Evolutionary conservation across 83 land plant species (phyloP).

Genomic region (Picea abies): DNA sequence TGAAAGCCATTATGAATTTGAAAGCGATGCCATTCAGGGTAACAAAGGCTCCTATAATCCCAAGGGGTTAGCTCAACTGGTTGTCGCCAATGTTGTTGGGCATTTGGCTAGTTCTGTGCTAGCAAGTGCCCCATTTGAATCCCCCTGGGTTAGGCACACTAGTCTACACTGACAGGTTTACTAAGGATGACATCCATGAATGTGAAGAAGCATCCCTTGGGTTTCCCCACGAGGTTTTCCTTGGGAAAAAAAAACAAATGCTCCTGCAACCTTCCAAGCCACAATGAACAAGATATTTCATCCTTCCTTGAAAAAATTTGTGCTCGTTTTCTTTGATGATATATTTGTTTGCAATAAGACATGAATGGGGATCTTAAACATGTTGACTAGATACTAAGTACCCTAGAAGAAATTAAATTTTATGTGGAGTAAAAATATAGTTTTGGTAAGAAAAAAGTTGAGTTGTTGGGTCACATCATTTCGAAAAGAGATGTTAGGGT

Average conservation of each 20-base stretch:
- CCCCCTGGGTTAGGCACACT: no score
- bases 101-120: no score
- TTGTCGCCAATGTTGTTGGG: no score
- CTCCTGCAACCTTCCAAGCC: neutral
- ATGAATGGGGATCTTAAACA: neutral
- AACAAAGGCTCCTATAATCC: neutral
- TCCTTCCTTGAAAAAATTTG: neutral
- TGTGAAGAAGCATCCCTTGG: no score
- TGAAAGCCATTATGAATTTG: constrained; percentile 4
- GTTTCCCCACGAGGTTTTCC: no score
- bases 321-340: neutral
- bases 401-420: neutral
- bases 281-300: neutral
- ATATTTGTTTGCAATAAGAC: neutral
- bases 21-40: neutral
- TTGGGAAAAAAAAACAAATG: neutral
- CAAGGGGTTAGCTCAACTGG: no score
- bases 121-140: no score
- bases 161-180: no score
- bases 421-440: neutral
- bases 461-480: neutral
- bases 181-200: no score
- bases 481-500: neutral
- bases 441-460: neutral
- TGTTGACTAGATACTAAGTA: neutral